Evolutionary conservation across 495 filamentous ascomycete species (phyloP).

Genomic region (Oidiodendron maius): DNA sequence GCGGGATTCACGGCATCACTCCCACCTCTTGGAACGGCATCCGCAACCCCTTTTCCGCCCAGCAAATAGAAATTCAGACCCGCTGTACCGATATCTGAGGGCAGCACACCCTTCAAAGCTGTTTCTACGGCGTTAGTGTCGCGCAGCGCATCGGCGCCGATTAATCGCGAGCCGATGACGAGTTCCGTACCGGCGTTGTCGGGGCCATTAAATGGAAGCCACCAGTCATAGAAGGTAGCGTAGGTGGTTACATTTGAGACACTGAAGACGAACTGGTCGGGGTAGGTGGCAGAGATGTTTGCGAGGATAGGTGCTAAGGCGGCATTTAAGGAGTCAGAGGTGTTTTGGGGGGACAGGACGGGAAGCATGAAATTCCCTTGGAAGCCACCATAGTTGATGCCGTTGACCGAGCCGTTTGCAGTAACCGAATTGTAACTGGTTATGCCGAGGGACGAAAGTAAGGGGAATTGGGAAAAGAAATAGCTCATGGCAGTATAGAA

Average conservation of each 20-base stretch:
- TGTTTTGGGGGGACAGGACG: slow-evolving; percentile 9
- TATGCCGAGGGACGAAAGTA: slow-evolving; percentile 28
- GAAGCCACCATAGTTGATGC: slow-evolving; percentile 21
- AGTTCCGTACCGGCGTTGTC: slow-evolving; percentile 30
- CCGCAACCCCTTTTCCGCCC: slow-evolving; percentile 30
- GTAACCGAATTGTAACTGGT: slow-evolving; percentile 28
- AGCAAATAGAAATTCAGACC: slow-evolving; percentile 40
- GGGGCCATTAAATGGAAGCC: slow-evolving; percentile 26
- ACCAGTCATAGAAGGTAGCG: slow-evolving; percentile 43
- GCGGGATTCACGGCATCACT: slow-evolving; percentile 34
- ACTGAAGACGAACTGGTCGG: slow-evolving; percentile 31
- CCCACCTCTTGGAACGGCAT: slow-evolving; percentile 26
- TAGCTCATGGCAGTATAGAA: slow-evolving; percentile 31
- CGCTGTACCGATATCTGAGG: not conserved
- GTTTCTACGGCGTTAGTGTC: slow-evolving; percentile 13
- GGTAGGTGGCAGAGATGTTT: slow-evolving; percentile 40
- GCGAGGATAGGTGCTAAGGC: slow-evolving; percentile 30
- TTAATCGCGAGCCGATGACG: slow-evolving; percentile 31
- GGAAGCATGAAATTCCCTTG: slow-evolving; percentile 25
- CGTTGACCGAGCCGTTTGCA: not conserved
- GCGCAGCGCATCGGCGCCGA: slow-evolving; percentile 26
- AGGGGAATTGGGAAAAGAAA: slow-evolving; percentile 29
- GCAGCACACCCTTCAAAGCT: slow-evolving; percentile 21
- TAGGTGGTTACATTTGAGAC: slow-evolving; percentile 34
- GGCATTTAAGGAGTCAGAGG: slow-evolving; percentile 2